Base-by-base conservation (phyloP, 257 asterid species). In the Capsicum chinense region DNA sequence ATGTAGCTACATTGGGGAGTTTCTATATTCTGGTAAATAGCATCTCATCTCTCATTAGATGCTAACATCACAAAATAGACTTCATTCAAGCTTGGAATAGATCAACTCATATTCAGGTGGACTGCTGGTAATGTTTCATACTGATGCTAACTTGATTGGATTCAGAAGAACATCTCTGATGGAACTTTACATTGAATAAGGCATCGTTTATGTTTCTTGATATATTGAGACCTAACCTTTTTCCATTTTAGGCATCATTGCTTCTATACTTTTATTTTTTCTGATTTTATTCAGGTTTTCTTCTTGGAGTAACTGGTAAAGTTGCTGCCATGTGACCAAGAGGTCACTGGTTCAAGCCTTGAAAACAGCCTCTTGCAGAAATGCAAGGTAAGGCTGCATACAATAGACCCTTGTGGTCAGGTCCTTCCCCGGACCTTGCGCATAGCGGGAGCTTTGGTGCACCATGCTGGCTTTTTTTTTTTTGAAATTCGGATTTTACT, bases 41-140 rank as follows among this genome's bases (percentile, higher is more conserved):
- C 10, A n/a, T 47, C 6, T 71, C 58, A 47, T 71, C 58, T 71
- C 17, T 71, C 58, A 12, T n/a, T 47, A 44, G 58, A 71, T 17
- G 57, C 17, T 71, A 71, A 71, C 37, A 44, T 71, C 79, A 71
- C 79, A 71, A 71, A n/a, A 9, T 44, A n/a, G 15, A 42, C 56
- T 69, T 17, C 79, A 69, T 69, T 69, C 56, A 42, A 42, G 35
- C 56, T 47, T 71, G 79, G 79, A 10, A 47, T 71, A n/a, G 79
- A 10, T 19, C 47, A 71, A 71, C 3, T 44, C 37, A 71, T 47
- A 70, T 71, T 71, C 58, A n/a, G 79, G 57, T 47, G 5, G 16
- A 71, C 39, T 9, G 57, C 79, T 70, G 58, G 58, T 71, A 71
- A 44, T 71, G 79, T 71, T 71, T 71, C 58, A 71, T 11, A 47